phyloP scores from a whole-genome alignment of 164 flowering plant species.

The Piper longum region DNA sequence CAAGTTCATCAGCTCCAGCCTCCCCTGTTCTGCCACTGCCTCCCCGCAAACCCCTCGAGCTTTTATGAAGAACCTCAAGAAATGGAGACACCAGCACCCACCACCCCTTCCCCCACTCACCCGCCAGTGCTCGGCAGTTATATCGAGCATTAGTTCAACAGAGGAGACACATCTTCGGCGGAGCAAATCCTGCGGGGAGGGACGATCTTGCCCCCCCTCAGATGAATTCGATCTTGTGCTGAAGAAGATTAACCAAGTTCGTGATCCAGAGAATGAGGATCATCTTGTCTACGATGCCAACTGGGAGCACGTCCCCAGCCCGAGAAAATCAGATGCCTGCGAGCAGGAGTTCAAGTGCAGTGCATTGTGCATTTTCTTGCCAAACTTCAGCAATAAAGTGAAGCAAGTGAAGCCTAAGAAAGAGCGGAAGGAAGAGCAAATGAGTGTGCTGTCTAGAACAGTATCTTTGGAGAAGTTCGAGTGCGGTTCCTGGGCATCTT shows the following conservation, averaged over 20 bases:
- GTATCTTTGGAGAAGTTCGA: slow-evolving; percentile 59
- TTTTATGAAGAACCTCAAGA: slow-evolving; percentile 19
- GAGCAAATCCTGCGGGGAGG: slow-evolving; percentile 65
- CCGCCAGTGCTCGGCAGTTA: slow-evolving; percentile 18
- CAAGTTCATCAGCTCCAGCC: slow-evolving; percentile 36
- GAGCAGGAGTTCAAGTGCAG: slow-evolving; percentile 39
- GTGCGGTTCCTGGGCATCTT: slow-evolving; percentile 63
- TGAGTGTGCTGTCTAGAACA: slow-evolving; percentile 26
- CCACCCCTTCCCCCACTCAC: slow-evolving; percentile 7
- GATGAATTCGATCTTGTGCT: slow-evolving; percentile 40
- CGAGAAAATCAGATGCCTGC: neutral
- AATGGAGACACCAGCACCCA: slow-evolving; percentile 19
- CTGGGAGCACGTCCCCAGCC: neutral
- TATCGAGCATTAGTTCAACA: slow-evolving; percentile 2
- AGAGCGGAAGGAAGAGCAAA: slow-evolving; percentile 8
- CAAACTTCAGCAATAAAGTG: slow-evolving; percentile 34
- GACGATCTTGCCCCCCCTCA: slow-evolving; percentile 21
- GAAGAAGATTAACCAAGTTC: slow-evolving; percentile 1
- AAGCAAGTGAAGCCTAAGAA: slow-evolving; percentile 32
- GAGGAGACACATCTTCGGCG: slow-evolving; percentile 13
- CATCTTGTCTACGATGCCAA: neutral
- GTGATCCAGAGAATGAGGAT: neutral
- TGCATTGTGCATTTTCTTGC: slow-evolving; percentile 47
- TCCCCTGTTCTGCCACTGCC: slow-evolving; percentile 32
- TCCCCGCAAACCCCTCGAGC: slow-evolving; percentile 28